These are phyloP conservation scores for Dactylellina drechsleri DNA, from an alignment of 2,329 filamentous ascomycete species.

Conservation along the genomic window DNA sequence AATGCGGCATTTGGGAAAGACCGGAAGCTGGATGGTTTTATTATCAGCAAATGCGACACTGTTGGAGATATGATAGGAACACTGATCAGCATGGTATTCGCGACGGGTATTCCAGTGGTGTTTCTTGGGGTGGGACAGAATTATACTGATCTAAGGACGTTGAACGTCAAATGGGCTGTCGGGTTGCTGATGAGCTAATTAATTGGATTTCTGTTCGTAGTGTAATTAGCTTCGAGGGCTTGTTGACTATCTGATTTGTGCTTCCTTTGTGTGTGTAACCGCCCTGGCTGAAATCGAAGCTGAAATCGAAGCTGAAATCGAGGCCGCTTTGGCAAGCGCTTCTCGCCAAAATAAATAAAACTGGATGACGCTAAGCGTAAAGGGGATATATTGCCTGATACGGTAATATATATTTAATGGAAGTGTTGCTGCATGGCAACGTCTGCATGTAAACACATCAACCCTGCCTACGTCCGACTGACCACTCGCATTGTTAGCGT, in stretches of 20 bases:
- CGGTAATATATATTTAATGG: no score
- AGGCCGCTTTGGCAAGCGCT: no score
- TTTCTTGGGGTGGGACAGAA: conserved; percentile 73
- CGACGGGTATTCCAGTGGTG: conserved; percentile 92
- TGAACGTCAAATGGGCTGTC: conserved; percentile 59
- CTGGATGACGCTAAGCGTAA: no score
- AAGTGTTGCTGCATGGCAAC: conserved; percentile 40
- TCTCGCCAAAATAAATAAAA: no score
- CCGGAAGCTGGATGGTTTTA: conserved; percentile 89
- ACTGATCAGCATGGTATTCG: conserved; percentile 95
- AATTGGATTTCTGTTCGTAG: no score
- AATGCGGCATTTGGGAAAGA: conserved; percentile 87
- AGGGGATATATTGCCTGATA: no score
- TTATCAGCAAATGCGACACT: conserved; percentile 98
- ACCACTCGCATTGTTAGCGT: neutral
- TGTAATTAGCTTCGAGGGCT: no score
- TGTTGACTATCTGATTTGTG: no score
- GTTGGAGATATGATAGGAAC: conserved; percentile 95
- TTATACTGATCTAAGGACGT: conserved; percentile 58
- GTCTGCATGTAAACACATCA: conserved; percentile 33
- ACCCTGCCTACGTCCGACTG: no score
- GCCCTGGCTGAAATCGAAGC: no score
- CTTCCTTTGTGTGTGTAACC: no score
- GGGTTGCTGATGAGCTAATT: conserved; percentile 56
- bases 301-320: no score